Evolutionary conservation across 192 early-diverging fungal genomes (phyloP).

Genomic region (Geosiphon pyriformis): DNA sequence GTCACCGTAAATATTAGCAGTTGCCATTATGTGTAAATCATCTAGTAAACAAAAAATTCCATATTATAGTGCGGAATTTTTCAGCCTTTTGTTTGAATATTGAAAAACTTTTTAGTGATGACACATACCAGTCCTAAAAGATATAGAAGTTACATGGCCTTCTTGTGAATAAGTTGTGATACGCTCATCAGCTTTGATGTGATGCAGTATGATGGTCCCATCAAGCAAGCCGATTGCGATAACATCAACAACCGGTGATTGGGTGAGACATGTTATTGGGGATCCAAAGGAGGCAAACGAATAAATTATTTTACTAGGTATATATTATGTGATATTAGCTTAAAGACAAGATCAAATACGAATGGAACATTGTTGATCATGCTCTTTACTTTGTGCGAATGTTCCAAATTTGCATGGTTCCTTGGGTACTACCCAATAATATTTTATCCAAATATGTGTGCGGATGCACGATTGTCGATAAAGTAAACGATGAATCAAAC

Average conservation of each 20-base stretch:
- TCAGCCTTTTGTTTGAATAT: too few species aligned
- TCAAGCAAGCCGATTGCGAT: conserved; percentile 88
- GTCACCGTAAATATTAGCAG: conserved; percentile 82
- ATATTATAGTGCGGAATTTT: not conserved
- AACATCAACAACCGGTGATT: conserved; percentile 91
- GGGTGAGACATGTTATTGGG: conserved; percentile 71
- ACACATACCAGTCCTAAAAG: conserved; percentile 77
- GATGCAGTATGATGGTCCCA: conserved; percentile 79
- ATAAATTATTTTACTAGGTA: conserved; percentile 69
- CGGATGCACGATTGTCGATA: conserved; percentile 81
- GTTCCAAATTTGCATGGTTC: conserved; percentile 93
- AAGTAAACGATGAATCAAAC: conserved; percentile 67
- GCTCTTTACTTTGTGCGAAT: conserved; percentile 56
- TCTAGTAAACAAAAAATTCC: conserved; percentile 41
- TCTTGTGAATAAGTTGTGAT: conserved; percentile 81
- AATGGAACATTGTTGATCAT: not conserved
- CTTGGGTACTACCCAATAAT: conserved; percentile 78
- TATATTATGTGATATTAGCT: too few species aligned
- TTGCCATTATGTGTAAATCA: conserved; percentile 82
- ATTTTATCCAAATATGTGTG: conserved; percentile 98
- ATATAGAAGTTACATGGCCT: conserved; percentile 79
- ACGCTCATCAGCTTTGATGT: conserved; percentile 73
- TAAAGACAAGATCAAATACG: too few species aligned
- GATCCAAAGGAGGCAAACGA: conserved; percentile 71
- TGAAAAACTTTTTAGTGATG: conserved; percentile 10